phyloP scores from a whole-genome alignment of 164 flowering plant genomes.

The Aristolochia fimbriata region DNA sequence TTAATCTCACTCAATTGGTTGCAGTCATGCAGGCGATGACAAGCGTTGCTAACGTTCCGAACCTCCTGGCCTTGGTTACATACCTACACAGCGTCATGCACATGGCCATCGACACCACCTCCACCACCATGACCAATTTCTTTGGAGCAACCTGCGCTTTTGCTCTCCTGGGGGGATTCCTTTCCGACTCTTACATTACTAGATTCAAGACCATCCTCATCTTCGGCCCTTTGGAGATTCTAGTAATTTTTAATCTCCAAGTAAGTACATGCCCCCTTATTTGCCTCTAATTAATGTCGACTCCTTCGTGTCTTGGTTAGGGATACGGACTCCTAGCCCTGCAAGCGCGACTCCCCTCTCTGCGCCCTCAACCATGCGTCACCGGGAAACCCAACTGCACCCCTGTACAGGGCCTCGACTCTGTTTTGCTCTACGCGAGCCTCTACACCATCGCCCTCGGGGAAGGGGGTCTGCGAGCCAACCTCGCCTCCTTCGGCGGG shows the following conservation, averaged over 20 bases:
- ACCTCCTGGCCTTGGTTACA: constrained; percentile 9
- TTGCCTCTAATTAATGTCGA: no score
- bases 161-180: constrained; percentile 14
- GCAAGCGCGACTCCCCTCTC: constrained; percentile 20
- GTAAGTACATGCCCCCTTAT: no score
- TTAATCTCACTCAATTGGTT: not conserved
- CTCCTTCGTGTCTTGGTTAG: constrained; percentile 24
- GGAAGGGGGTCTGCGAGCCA: constrained; percentile 13
- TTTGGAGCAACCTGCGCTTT: constrained; percentile 12
- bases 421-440: constrained; percentile 16
- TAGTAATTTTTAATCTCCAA: no score
- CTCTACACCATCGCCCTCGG: constrained; percentile 12
- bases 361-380: constrained; percentile 40
- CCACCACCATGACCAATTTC: constrained; percentile 19
- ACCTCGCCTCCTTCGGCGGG: constrained; percentile 14
- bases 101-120: constrained; percentile 10
- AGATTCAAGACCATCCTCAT: constrained; percentile 15
- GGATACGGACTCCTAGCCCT: constrained; percentile 47
- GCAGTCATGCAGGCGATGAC: constrained; percentile 9
- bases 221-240: constrained; percentile 11
- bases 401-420: constrained; percentile 26
- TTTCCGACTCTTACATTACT: constrained; percentile 17
- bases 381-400: constrained; percentile 17
- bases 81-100: constrained; percentile 11
- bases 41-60: constrained; percentile 9